Evolutionary conservation across 108 stramenopile species (phyloP), one percentile per base, ranked within the genome.

Genomic region (Skeletonema marinoi): DNA sequence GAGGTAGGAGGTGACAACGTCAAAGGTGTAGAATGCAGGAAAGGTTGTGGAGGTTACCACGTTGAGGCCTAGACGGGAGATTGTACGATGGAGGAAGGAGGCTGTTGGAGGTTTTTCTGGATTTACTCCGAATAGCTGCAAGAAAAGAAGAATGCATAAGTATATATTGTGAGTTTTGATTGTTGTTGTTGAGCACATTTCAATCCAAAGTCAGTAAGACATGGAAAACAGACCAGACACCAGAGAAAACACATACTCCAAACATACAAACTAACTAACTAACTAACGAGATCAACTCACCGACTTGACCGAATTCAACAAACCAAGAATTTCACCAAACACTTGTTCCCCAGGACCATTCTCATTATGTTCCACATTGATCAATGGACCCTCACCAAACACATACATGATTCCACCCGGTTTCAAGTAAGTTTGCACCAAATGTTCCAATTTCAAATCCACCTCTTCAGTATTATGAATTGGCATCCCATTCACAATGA

Each of bases 271-370:
- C n/a, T n/a, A n/a, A n/a, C n/a, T n/a, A n/a, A n/a, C n/a, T n/a
- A 13, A 12, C 41, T 42, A 13, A n/a, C 8, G 19, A 19, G 12
- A 64, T 19, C 63, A 3, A 9, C 63, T 39, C 12, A 64, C 33
- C 29, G 36, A 19, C 35, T 39, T 64, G 63, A 64, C 38, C 41
- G 63, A 35, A 64, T 64, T 19, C 41, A 38, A 39, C 17, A 64
- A 35, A 19, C 38, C n/a, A 6, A 64, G 14, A 35, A 64, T 29
- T 2, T 64, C 38, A 39, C 38, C 8, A 17, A 38, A 64, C 41
- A 64, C 17, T 25, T 56, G 54, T 21, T 64, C 63, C 35, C n/a
- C 63, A 9, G 32, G 32, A 19, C 19, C 41, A 39, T 39, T 21
- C 29, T 33, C 62, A 39, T 38, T 2, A 13, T 64, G 35, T 21